These are phyloP conservation scores for Typha latifolia DNA, from an alignment of 176 grass and related monocot species.

Conservation along the genomic window DNA sequence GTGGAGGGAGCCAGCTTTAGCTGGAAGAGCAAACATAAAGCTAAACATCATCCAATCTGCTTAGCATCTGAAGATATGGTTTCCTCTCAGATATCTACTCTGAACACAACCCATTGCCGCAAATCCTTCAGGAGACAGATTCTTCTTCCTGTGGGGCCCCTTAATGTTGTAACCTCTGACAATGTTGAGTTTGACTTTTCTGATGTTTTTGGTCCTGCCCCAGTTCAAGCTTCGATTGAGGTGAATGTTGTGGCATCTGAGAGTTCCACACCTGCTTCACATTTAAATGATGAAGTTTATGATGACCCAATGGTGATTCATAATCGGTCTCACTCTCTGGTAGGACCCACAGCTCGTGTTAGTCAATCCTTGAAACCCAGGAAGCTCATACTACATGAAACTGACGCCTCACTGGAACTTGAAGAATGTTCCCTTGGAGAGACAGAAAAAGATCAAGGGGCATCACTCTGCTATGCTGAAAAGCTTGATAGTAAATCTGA, in stretches of 20 bases:
- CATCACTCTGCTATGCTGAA: constrained; percentile 22
- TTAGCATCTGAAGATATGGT: constrained; percentile 57
- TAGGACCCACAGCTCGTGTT: constrained; percentile 69
- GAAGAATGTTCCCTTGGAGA: constrained; percentile 54
- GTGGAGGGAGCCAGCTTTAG: constrained; percentile 48
- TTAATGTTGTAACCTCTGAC: constrained; percentile 68
- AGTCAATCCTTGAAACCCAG: constrained; percentile 62
- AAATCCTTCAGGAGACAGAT: constrained; percentile 56
- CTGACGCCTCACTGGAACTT: constrained; percentile 54
- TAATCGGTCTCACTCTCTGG: constrained; percentile 90
- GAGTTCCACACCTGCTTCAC: constrained; percentile 32
- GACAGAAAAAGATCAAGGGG: constrained; percentile 27
- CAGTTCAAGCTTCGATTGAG: constrained; percentile 44
- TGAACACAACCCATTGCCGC: constrained; percentile 30
- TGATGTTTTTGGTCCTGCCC: constrained; percentile 76
- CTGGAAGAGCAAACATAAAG: constrained; percentile 4
- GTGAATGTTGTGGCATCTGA: constrained; percentile 42
- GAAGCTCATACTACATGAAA: constrained; percentile 58
- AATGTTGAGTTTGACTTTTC: constrained; percentile 92
- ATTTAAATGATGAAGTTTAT: constrained; percentile 56
- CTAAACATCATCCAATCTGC: constrained; percentile 1
- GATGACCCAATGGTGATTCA: constrained; percentile 66
- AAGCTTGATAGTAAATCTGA: constrained; percentile 32
- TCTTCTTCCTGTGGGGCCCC: constrained; percentile 65
- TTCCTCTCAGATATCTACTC: constrained; percentile 45